Evolutionary conservation across 352 stramenopile genomes (phyloP), one percentile per base, ranked within the genome.

Genomic region (Phytophthora hibernalis): DNA sequence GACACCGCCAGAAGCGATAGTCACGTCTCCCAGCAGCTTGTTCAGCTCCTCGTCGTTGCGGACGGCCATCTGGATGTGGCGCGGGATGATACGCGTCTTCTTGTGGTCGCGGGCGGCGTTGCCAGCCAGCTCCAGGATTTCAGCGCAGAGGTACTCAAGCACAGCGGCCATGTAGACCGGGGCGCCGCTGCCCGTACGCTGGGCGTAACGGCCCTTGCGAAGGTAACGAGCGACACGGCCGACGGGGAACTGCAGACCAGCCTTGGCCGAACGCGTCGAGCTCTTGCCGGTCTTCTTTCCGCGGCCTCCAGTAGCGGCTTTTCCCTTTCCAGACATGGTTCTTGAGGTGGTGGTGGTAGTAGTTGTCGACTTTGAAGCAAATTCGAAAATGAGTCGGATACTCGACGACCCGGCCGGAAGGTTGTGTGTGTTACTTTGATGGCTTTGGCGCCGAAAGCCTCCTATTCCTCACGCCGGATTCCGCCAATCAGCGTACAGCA

Each of bases 91-190:
- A 76, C 96, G 87, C 55, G 80, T 90, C 90, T 99, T 99, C 89
- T 99, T 99, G 89, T 98, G 98, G 78, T 98, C 93, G 58, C 92
- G 87, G 21, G 95, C 93, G 49, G 95, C 94, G 75, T 99, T 99
- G 22, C 94, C 95, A 16, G 95, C 95, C 16, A 99, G 79, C 72
- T 99, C 95, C 26, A 99, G 82, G 65, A 98, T 97, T 80, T 98
- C 95, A 51, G 95, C 95, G 63, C 86, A 96, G 9, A 98, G 75
- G 77, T 98, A 98, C 72, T 98, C 95, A 5, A 98, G 80, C 12
- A 99, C 93, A 55, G 96, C 91, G 44, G 95, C 95, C 70, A 98
- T 92, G 86, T 98, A 99, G 28, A 99, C 94, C 9, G 93, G 91
- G 24, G 96, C 96, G 54, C 95, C 94, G 40, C 87, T 89, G 77